These are phyloP conservation scores for Trypanosoma cruzi DNA, from an alignment of 208 protist species.

Conservation along the genomic window DNA sequence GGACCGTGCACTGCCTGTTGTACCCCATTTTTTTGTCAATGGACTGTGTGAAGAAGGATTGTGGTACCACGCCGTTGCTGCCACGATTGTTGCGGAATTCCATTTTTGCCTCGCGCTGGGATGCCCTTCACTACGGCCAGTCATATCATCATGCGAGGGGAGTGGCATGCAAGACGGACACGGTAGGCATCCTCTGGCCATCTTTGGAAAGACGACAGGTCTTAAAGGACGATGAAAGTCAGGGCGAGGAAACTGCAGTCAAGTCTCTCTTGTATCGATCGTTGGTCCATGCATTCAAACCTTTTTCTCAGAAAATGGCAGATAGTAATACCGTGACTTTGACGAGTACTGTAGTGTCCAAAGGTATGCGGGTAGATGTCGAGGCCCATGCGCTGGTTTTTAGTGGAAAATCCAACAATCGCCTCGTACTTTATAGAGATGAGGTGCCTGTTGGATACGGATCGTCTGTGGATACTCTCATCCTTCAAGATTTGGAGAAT, in stretches of 20 bases:
- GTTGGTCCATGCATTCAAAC: background rate
- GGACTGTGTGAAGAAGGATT: conserved; percentile 26
- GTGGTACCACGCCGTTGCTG: conserved; percentile 52
- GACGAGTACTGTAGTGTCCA: background rate
- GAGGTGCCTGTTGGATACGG: conserved; percentile 31
- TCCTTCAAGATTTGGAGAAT: conserved; percentile 54
- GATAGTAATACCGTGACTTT: background rate
- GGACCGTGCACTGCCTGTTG: conserved; percentile 53
- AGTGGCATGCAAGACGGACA: background rate
- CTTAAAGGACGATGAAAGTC: background rate
- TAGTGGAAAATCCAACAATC: conserved; percentile 26
- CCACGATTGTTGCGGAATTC: conserved; percentile 61
- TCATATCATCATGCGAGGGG: background rate
- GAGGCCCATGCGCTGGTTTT: conserved; percentile 49
- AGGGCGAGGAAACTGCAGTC: background rate
- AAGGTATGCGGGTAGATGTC: conserved; percentile 21
- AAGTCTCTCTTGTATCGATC: background rate
- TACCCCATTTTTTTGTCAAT: conserved; percentile 55
- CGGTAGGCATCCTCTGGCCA: conserved; percentile 34
- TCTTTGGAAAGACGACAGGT: conserved; percentile 26
- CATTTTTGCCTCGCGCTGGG: conserved; percentile 46
- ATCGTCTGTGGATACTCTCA: conserved; percentile 43
- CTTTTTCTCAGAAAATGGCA: background rate
- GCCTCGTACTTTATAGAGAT: conserved; percentile 36
- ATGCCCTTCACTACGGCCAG: conserved; percentile 22